Conservation (phyloP, 2,329 filamentous ascomycete genomes). For the Pseudocercospora macadamiae region DNA sequence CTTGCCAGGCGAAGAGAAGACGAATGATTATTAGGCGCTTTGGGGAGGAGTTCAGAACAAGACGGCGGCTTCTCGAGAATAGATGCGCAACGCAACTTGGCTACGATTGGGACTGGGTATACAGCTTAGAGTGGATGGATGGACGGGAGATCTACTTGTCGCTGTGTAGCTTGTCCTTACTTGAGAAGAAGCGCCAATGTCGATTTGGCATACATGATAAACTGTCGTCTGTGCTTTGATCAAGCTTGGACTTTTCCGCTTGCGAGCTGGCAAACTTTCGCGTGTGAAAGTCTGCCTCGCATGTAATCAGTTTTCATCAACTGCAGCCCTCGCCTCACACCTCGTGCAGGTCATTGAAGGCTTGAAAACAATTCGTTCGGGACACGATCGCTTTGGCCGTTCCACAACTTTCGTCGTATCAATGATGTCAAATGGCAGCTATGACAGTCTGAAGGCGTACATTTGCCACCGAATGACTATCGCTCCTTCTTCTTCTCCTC, state of each 20-base stretch:
- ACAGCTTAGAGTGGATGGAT: conserved; percentile 3
- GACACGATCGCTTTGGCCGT: no score
- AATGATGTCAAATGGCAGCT: no score
- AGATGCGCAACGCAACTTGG: conserved; percentile 1
- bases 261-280: no score
- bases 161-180: conserved; percentile 2
- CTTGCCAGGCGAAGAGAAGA: neutral
- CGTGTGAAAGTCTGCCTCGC: no score
- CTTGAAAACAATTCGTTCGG: no score
- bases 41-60: conserved; percentile 1
- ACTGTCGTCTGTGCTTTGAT: neutral
- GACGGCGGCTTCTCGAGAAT: neutral
- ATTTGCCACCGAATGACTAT: neutral
- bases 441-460: neutral
- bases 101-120: neutral
- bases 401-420: no score
- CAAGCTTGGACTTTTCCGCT: no score
- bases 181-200: conserved; percentile 1
- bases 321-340: no score
- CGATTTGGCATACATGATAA: conserved; percentile 2
- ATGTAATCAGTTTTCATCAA: no score
- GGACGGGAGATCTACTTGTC: neutral
- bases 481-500: conserved; percentile 43
- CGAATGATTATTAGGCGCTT: neutral
- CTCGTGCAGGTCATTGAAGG: no score